Conservation (phyloP, 768 basidiomycete genomes). For the Hebeloma cylindrosporum region DNA sequence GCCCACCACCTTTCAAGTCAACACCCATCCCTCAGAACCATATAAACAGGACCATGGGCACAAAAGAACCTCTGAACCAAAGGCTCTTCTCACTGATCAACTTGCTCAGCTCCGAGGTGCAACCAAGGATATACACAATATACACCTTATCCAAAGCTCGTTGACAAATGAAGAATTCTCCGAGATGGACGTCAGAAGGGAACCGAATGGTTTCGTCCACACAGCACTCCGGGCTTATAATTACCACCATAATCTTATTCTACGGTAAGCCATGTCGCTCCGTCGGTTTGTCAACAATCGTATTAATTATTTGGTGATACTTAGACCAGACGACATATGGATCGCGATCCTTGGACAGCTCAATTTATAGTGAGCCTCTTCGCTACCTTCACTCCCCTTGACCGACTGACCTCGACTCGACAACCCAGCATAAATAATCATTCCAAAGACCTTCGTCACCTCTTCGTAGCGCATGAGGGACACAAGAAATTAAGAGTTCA, state of each 20-base stretch:
- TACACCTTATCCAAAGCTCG: conserved; percentile 3
- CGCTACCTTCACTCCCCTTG: background rate
- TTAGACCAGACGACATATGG: conserved; percentile 50
- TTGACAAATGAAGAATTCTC: background rate
- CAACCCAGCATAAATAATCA: conserved; percentile 33
- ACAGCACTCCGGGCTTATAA: conserved; percentile 35
- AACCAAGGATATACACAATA: too few relatives aligned
- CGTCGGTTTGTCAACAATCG: too few relatives aligned
- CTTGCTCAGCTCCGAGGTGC: too few relatives aligned
- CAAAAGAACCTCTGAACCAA: too few relatives aligned
- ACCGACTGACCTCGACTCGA: too few relatives aligned
- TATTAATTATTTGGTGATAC: background rate
- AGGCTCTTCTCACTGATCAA: too few relatives aligned
- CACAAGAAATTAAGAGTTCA: conserved; percentile 22
- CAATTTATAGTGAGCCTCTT: conserved; percentile 31
- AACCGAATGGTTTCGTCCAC: conserved; percentile 34
- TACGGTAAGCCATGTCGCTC: too few relatives aligned
- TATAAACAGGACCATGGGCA: too few relatives aligned
- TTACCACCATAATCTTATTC: conserved; percentile 36
- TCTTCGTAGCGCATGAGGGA: conserved; percentile 29
- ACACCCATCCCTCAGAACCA: too few relatives aligned
- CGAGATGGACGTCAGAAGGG: background rate
- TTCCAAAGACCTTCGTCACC: conserved; percentile 31
- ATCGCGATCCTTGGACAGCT: conserved; percentile 42
- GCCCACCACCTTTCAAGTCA: background rate